Evolutionary conservation across 2,329 filamentous ascomycete genomes (phyloP), one percentile per base, ranked within the genome.

Genomic region (Paradendryphiella salina): DNA sequence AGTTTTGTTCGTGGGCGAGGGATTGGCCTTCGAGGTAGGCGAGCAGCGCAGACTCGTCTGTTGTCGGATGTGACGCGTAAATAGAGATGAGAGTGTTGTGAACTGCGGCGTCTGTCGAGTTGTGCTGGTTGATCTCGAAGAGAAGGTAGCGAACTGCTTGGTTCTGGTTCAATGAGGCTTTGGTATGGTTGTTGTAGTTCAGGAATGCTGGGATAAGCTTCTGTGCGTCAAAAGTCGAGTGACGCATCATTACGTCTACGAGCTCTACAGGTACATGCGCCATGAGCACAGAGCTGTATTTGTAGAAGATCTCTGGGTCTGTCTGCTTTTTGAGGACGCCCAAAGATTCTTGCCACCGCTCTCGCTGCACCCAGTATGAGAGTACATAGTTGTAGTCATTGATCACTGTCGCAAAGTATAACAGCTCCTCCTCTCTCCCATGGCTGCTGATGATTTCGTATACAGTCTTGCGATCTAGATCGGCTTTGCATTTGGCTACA

Each of bases 41-140:
- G 33, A 97, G 82, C 1, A 99, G 82, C 0, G 88, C 88, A 0
- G 88, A 86, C 75, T 99, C 94, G 49, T 96, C 91, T 48, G 84
- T 82, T 2, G 89, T 90, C 2, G 87, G 80, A 61, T 94, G 87
- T 0, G 92, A 91, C 3, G 94, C 94, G 70, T 96, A 96, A 43
- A 99, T 93, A 7, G 93, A 96, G 40, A 99, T 90, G 5, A 99
- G 83, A 0, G 94, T 97, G 72, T 99, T 99, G 77, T 99, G 94
- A 9, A 99, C 87, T 1, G 94, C 93, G 2, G 94, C 86, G 65
- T 93, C 82, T 52, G 86, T 82, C 45, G 91, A 87, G 70, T 88
- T 81, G 65, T 92, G 81, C 76, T 93, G 84, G 76, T 96, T 92
- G 66, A 99, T 92, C 52, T 91, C 90, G 71, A 93, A 96, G 60